phyloP scores from a whole-genome alignment of 192 early-diverging fungal species.

The Coemansia sp. region DNA sequence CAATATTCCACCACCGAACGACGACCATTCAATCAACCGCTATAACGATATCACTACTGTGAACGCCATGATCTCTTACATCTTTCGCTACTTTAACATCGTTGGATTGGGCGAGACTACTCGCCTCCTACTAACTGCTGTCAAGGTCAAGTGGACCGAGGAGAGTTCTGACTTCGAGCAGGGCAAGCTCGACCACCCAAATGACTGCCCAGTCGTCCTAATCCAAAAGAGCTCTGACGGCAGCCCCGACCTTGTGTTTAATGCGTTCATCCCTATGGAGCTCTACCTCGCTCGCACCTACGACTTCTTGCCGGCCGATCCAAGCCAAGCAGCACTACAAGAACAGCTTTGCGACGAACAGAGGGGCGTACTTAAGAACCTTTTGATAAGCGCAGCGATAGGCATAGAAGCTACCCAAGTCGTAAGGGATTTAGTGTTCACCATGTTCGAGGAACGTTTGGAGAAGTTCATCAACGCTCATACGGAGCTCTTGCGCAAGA shows the following conservation, averaged over 20 bases:
- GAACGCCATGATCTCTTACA: slow-evolving; percentile 10
- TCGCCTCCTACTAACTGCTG: slow-evolving; percentile 42
- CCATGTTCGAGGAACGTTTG: slow-evolving; percentile 19
- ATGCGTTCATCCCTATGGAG: slow-evolving; percentile 53
- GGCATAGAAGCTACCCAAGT: too few relatives aligned
- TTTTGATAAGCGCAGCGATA: neutral
- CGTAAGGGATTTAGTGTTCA: neutral
- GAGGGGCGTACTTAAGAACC: neutral
- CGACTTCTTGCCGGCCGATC: slow-evolving; percentile 32
- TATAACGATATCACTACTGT: too few relatives aligned
- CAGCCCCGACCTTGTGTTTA: slow-evolving; percentile 31
- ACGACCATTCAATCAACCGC: neutral
- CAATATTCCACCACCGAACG: neutral
- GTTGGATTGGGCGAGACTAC: slow-evolving; percentile 26
- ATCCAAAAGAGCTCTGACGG: slow-evolving; percentile 21
- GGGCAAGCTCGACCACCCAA: slow-evolving; percentile 30
- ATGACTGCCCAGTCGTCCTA: slow-evolving; percentile 35
- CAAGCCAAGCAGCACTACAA: slow-evolving; percentile 32
- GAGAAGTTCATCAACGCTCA: slow-evolving; percentile 38
- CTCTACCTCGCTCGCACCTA: slow-evolving; percentile 58
- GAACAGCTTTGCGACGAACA: slow-evolving; percentile 22
- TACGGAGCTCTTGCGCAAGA: slow-evolving; percentile 40
- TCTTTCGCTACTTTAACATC: slow-evolving; percentile 35
- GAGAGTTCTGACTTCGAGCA: slow-evolving; percentile 28
- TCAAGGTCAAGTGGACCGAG: slow-evolving; percentile 42